These are phyloP conservation scores for Ulmus americana DNA, from an alignment of 331 rosid species.

Conservation along the genomic window DNA sequence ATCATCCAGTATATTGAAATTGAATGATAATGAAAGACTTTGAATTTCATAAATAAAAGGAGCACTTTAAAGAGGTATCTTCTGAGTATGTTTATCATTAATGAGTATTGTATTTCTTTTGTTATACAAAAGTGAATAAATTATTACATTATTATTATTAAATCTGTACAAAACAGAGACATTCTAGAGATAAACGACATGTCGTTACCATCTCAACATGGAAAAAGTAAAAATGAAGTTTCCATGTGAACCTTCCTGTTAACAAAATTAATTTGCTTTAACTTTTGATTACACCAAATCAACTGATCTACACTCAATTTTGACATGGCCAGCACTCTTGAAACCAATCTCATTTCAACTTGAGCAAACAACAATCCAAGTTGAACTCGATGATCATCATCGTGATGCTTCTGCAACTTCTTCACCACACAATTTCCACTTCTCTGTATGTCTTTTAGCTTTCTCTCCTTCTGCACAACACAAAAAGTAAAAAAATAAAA, in stretches of 20 bases:
- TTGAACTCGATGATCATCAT: constrained; percentile 24
- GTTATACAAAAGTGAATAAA: not conserved
- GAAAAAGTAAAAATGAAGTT: constrained; percentile 65
- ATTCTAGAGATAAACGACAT: constrained; percentile 13
- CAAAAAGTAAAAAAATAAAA: not conserved
- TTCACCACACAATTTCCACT: constrained; percentile 60
- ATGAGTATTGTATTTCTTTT: not conserved
- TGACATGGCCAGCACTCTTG: constrained; percentile 68
- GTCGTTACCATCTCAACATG: constrained; percentile 41
- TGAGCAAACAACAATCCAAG: constrained; percentile 51
- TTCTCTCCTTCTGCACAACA: constrained; percentile 56
- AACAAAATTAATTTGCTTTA: constrained; percentile 41
- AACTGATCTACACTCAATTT: constrained; percentile 53
- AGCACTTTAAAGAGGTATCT: not conserved
- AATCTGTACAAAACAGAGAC: constrained; percentile 7
- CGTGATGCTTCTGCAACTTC: constrained; percentile 70
- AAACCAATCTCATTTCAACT: constrained; percentile 65
- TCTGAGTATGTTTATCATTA: not conserved
- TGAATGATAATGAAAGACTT: not conserved
- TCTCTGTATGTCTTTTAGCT: constrained; percentile 57
- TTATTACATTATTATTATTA: constrained; percentile 5
- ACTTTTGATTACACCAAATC: constrained; percentile 65
- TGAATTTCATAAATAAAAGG: not conserved
- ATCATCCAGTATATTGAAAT: too few species aligned
- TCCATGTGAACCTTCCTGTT: constrained; percentile 53